Evolutionary conservation across 2,329 filamentous ascomycete genomes (phyloP).

Genomic region (Arthrobotrys sinensis): DNA sequence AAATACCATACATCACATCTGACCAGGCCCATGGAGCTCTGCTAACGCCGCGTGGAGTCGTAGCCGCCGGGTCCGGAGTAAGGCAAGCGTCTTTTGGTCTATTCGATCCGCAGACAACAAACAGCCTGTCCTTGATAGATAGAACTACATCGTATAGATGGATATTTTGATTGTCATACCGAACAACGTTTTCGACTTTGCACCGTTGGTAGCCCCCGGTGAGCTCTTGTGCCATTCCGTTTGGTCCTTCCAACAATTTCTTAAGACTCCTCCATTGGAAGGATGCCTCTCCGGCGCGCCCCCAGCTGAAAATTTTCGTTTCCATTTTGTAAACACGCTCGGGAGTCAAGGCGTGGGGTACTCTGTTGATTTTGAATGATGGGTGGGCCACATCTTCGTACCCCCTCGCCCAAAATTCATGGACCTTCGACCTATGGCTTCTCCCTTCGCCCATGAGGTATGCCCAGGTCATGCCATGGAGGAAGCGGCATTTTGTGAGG

Average conservation of each 20-base stretch:
- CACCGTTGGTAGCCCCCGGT: neutral
- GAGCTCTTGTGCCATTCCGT: neutral
- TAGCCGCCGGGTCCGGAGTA: neutral
- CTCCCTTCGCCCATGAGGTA: neutral
- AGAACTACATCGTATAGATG: neutral
- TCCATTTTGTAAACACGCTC: neutral
- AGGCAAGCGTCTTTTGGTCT: neutral
- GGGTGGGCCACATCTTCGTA: neutral
- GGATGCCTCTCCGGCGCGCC: too few species aligned
- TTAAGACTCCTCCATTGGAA: neutral
- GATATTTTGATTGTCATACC: neutral
- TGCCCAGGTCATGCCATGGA: neutral
- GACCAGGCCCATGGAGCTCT: neutral
- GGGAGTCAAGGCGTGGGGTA: neutral
- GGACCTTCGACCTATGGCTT: neutral
- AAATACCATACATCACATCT: neutral
- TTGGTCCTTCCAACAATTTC: neutral
- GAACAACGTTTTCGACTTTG: neutral
- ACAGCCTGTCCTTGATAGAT: neutral
- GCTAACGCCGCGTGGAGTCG: neutral
- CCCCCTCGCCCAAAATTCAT: neutral
- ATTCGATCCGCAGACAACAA: constrained; percentile 4
- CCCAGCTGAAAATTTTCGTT: neutral
- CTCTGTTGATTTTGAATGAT: neutral
- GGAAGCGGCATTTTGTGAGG: too few species aligned